Evolutionary conservation across 192 early-diverging fungal genomes (phyloP).

Genomic region (Podila verticillata): DNA sequence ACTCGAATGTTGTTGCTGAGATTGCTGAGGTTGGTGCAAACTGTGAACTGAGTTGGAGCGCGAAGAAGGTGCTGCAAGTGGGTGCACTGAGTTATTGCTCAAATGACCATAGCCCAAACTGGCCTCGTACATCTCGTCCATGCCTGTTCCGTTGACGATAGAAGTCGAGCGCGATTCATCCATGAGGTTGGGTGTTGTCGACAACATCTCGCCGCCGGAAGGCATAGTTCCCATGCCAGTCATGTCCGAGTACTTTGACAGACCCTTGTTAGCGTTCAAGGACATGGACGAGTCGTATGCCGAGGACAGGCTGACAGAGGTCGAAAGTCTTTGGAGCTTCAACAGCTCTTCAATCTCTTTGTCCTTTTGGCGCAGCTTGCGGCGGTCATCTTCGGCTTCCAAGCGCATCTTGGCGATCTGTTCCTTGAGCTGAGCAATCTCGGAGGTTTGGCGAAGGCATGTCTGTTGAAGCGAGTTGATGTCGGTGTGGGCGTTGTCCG

Average conservation of each 20-base stretch:
- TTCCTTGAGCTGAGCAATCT: slow-evolving; percentile 42
- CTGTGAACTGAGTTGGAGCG: slow-evolving; percentile 32
- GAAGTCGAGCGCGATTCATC: neutral
- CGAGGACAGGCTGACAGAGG: slow-evolving; percentile 3
- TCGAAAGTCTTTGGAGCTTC: slow-evolving; percentile 14
- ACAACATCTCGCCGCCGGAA: slow-evolving; percentile 4
- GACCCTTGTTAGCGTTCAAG: neutral
- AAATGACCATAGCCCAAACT: slow-evolving; percentile 4
- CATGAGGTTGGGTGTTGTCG: neutral
- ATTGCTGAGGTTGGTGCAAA: slow-evolving; percentile 11
- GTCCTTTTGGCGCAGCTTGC: slow-evolving; percentile 33
- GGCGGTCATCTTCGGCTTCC: slow-evolving; percentile 32
- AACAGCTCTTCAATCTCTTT: slow-evolving; percentile 37
- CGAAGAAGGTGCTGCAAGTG: slow-evolving; percentile 11
- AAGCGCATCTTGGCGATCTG: slow-evolving; percentile 24
- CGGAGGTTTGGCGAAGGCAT: slow-evolving; percentile 28
- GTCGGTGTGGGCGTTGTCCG: neutral
- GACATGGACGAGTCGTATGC: slow-evolving; percentile 5
- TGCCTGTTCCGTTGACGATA: neutral
- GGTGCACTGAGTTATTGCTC: neutral
- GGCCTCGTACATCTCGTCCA: slow-evolving; percentile 24
- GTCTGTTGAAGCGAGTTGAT: slow-evolving; percentile 22
- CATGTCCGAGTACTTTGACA: neutral
- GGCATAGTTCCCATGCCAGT: neutral
- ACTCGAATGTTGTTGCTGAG: neutral